Base-by-base conservation (phyloP, 2,329 filamentous ascomycete species). In the Cladosporium oxysporum region DNA sequence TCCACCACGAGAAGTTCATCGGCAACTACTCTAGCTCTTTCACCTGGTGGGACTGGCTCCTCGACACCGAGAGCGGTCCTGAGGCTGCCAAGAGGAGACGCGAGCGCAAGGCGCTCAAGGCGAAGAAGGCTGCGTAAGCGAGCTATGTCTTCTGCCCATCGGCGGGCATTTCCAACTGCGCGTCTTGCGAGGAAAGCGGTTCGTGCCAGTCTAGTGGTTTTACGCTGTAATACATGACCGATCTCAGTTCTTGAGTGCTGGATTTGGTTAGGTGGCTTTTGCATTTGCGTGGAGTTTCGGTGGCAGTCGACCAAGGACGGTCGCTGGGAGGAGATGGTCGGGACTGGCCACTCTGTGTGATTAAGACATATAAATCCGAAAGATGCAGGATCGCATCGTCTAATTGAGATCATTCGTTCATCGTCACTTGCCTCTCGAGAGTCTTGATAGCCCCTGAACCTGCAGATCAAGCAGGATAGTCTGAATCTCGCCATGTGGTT, bases 21-120 rank as follows among this genome's bases (percentile, higher is more conserved):
- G 95, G 95, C 74, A 99, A 99, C 84, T 99, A 98, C 79, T 85
- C 94, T 61, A 97, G 93, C 77, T 96, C 92, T 84, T 99, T 99
- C 88, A 88, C 94, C 79, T 99, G 95, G 95, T 99, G 95, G 95
- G 95, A 99, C 83, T 96, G 91, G 79, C 79, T 89, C 73, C 85
- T 98, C 71, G 93, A 97, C 80, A 99, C 95, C 68, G 94, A 99
- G 85, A 92, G 92, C 70, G 92, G 91, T 62, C 87, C 91, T 44
- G 94, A 96, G 80, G 92, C 94, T 49, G 86, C 90, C 73, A 93
- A 93, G 88, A 87, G 85, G 76, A 89, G 93, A 76, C 87, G 93
- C 67, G 92, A 95, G 80, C 88, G 83, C 79, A 93, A 91, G 87
- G 74, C 91, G 60, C 86, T 87, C 66, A 84, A 90, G 78, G 83